Percentiles rank a stretch among this genome's conserved stretches.
These are phyloP conservation scores for Phallus indusiatus DNA, from an alignment of 768 basidiomycete genomes.

Conservation along the genomic window DNA sequence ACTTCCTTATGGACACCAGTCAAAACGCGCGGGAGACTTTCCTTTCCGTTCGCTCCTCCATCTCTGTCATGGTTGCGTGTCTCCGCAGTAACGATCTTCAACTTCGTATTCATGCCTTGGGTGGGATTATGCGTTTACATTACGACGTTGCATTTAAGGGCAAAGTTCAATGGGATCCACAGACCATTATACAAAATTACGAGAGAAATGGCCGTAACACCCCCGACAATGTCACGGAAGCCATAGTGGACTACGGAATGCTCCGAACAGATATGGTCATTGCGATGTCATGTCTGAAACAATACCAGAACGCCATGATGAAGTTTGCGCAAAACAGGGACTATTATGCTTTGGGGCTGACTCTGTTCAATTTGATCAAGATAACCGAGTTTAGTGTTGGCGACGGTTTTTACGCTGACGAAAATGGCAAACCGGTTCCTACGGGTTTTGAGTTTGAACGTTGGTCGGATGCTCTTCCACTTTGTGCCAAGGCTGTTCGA, in stretches of 20 bases:
- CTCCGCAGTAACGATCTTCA: slow-evolving; percentile 47
- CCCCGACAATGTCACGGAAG: slow-evolving; percentile 35
- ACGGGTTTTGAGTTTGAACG: slow-evolving; percentile 49
- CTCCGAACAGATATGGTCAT: slow-evolving; percentile 30
- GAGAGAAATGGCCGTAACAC: slow-evolving; percentile 24
- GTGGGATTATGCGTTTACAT: slow-evolving; percentile 41
- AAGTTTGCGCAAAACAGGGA: slow-evolving; percentile 36
- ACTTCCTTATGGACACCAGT: slow-evolving; percentile 35
- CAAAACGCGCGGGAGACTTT: slow-evolving; percentile 37
- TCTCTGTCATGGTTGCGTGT: slow-evolving; percentile 45
- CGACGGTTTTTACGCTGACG: slow-evolving; percentile 43
- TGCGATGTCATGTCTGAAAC: slow-evolving; percentile 30
- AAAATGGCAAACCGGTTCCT: slow-evolving; percentile 27
- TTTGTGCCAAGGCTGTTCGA: slow-evolving; percentile 49
- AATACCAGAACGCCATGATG: slow-evolving; percentile 49
- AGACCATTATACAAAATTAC: slow-evolving; percentile 33
- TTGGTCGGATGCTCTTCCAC: slow-evolving; percentile 51
- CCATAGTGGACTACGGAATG: slow-evolving; percentile 40
- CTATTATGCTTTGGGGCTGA: slow-evolving; percentile 41
- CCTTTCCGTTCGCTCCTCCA: slow-evolving; percentile 32
- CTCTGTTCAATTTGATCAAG: slow-evolving; percentile 39
- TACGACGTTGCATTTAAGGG: slow-evolving; percentile 10
- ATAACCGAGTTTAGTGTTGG: slow-evolving; percentile 52
- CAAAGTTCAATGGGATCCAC: slow-evolving; percentile 33
- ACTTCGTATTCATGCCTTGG: slow-evolving; percentile 41